Percentiles rank a stretch among this genome's conserved stretches.
These are phyloP conservation scores for Bruguiera hainesii DNA, from an alignment of 441 rosid genomes.

Conservation along the genomic window DNA sequence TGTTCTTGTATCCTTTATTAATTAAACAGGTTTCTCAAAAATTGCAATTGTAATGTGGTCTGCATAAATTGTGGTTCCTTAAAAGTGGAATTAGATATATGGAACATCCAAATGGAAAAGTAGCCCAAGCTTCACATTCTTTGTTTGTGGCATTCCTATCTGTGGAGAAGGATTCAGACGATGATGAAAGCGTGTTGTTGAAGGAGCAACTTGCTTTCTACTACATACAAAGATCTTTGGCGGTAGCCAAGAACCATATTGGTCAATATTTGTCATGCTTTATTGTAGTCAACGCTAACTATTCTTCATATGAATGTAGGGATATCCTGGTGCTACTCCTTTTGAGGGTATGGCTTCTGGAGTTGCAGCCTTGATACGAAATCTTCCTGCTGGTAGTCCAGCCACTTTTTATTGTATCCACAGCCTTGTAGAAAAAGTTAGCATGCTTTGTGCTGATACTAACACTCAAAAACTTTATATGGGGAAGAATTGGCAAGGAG, in stretches of 20 bases:
- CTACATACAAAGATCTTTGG: conserved; percentile 79
- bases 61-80: conserved; percentile 35
- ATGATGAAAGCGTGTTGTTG: conserved; percentile 47
- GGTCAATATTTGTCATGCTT: neutral
- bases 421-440: conserved; percentile 66
- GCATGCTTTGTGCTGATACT: conserved; percentile 36
- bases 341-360: conserved; percentile 98
- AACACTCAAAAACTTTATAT: conserved; percentile 29
- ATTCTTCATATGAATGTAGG: conserved; percentile 40
- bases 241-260: conserved; percentile 34
- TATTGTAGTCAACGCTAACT: conserved; percentile 14
- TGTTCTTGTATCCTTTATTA: conserved; percentile 84
- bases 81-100: conserved; percentile 50
- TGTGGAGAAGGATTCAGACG: conserved; percentile 51
- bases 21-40: neutral
- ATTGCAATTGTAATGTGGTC: neutral
- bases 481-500: conserved; percentile 62
- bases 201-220: conserved; percentile 83
- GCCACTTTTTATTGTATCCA: conserved; percentile 73
- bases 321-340: conserved; percentile 75
- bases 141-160: conserved; percentile 72
- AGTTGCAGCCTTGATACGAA: conserved; percentile 68
- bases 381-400: conserved; percentile 95
- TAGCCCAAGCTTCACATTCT: conserved; percentile 80
- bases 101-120: conserved; percentile 83